Evolutionary conservation across 345 rosid genomes (phyloP), one percentile per base, ranked within the genome.

Genomic region (Lepidium sativum): DNA sequence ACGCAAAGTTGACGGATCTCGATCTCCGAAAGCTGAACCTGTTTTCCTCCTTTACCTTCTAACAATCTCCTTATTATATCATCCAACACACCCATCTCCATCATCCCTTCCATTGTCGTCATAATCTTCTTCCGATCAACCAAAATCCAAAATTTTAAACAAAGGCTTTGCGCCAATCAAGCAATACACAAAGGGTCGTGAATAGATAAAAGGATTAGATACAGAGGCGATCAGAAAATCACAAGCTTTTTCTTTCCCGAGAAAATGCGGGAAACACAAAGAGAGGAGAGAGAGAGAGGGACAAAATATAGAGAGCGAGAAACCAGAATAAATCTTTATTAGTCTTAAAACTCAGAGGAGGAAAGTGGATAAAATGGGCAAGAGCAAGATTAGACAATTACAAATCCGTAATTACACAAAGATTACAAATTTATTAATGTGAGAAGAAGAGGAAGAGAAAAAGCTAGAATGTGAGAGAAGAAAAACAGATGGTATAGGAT

Each of bases 1-100:
- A 88, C 77, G 64, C 99, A 95, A 21, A 95, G 88, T 80, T 88
- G 99, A 62, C 99, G 96, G 86, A 95, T 91, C 87, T 95, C 99
- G 43, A 79, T 79, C 79, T 95, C 99, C 0, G 99, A 95, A 15
- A 91, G 84, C 86, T 91, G 97, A 45, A 88, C 99, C 69, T 91
- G 99, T 68, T 85, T 91, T 8, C 89, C 85, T 59, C 95, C 98
- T 88, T 75, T 86, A 5, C 99, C 96, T 35, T 88, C 97, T 74
- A 95, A 72, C 20, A 95, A 74, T 78, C 98, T 86, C 77, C 91
- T 80, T 60, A 95, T 85, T 13, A 95, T 86, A 73, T 95, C 99
- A 82, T 95, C 98, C 88, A 95, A 69, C 2, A 80, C 88, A 35
- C 83, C 78, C 69, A 74, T 82, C 78, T 91, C 94, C 90, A 88